Evolutionary conservation across 2,329 filamentous ascomycete genomes (phyloP), one percentile per base, ranked within the genome.

Genomic region (Fusarium domesticum): DNA sequence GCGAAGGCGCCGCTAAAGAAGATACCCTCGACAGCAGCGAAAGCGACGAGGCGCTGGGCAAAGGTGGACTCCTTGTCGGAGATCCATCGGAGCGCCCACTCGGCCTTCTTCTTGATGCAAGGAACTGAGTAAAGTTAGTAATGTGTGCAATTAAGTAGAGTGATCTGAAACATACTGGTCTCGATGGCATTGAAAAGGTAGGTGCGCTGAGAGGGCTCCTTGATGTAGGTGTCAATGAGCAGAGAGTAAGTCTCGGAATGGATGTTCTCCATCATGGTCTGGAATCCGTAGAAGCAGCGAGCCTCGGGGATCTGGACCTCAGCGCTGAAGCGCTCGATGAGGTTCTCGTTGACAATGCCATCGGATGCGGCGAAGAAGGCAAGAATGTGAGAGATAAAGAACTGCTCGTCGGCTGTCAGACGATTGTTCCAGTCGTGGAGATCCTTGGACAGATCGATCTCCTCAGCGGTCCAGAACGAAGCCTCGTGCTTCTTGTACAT

Each of bases 191-290:
- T 96, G 76, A 98, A 97, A 45, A 98, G 85, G 69, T 97, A 91
- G 51, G 81, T 87, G 60, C 89, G 85, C 77, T 98, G 92, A 67
- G 87, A 87, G 52, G 89, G 87, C 77, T 98, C 93, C 80, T 95
- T 96, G 75, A 98, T 95, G 73, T 98, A 98, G 52, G 92, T 96
- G 70, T 98, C 93, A 68, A 98, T 98, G 67, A 98, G 84, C 28
- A 98, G 85, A 16, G 92, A 97, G 81, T 98, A 98, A 42, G 93
- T 98, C 77, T 98, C 93, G 14, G 93, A 96, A 81, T 98, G 93
- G 64, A 98, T 96, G 76, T 98, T 98, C 80, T 98, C 93, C 89
- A 98, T 97, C 93, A 98, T 98, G 77, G 97, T 97, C 77, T 98
- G 93, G 82, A 98, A 98, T 55, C 93, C 93, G 71, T 98, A 98